Conservation (phyloP, 2,329 filamentous ascomycete genomes). For the Aureobasidium namibiae region DNA sequence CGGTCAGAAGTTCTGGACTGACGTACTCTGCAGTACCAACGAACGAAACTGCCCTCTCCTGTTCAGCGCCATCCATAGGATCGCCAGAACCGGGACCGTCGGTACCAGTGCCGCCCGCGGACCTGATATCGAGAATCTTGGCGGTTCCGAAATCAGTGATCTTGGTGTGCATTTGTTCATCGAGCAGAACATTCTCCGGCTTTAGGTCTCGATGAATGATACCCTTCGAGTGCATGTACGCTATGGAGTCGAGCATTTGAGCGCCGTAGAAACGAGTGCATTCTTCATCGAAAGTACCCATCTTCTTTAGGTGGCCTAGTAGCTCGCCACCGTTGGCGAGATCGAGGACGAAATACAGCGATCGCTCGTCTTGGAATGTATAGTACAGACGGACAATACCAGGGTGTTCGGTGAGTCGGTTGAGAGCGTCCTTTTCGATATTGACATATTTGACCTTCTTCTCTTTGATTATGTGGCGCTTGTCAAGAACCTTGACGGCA, state of each 20-base stretch:
- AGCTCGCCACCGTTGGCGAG: conserved; percentile 88
- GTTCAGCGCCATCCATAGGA: conserved; percentile 50
- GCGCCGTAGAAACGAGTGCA: conserved; percentile 91
- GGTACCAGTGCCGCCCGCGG: conserved; percentile 13
- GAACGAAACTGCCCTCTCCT: conserved; percentile 80
- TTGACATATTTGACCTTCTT: conserved; percentile 99
- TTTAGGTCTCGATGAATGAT: conserved; percentile 97
- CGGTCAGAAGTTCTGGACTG: conserved; percentile 90
- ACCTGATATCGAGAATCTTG: conserved; percentile 64
- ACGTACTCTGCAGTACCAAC: conserved; percentile 98
- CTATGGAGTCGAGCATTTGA: conserved; percentile 90
- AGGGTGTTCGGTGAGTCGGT: conserved; percentile 90
- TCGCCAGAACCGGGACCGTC: conserved; percentile 38
- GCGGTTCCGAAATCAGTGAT: conserved; percentile 98
- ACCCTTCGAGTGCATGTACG: conserved; percentile 94
- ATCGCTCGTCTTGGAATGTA: conserved; percentile 95
- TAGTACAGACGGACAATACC: conserved; percentile 96
- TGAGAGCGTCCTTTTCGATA: conserved; percentile 97
- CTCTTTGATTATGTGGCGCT: conserved; percentile 98
- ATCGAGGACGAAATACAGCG: conserved; percentile 93
- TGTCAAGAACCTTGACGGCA: conserved; percentile 96
- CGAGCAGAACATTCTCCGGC: conserved; percentile 90
- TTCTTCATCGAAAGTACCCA: conserved; percentile 88
- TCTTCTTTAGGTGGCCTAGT: conserved; percentile 85
- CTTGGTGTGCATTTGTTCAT: conserved; percentile 95